Conservation (phyloP, 768 basidiomycete genomes). For the Hericium erinaceus region DNA sequence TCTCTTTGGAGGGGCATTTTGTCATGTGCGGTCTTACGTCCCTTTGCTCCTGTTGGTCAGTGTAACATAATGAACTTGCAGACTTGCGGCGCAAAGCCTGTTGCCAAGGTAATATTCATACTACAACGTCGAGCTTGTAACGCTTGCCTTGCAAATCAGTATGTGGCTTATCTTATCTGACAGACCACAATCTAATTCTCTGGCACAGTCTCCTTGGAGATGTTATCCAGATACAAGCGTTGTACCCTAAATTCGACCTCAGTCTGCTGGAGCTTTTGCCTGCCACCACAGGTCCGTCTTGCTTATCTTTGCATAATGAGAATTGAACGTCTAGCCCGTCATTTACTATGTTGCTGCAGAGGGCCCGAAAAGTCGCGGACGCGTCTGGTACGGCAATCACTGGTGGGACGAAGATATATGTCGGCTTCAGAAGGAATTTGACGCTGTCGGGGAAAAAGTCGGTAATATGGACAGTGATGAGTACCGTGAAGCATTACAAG, state of each 20-base stretch:
- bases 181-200: no score
- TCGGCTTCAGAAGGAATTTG: not conserved
- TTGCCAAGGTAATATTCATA: slow-evolving; percentile 5
- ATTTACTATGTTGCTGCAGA: not conserved
- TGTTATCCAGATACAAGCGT: not conserved
- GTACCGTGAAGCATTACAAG: not conserved
- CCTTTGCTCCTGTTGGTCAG: no score
- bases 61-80: not conserved
- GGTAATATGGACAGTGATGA: not conserved
- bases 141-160: slow-evolving; percentile 6
- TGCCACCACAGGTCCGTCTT: not conserved
- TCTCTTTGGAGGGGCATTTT: slow-evolving; percentile 8
- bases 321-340: no score
- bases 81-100: slow-evolving; percentile 9
- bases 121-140: slow-evolving; percentile 11
- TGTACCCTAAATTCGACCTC: not conserved
- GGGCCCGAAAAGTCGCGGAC: not conserved
- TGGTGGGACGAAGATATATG: not conserved
- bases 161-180: not conserved
- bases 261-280: not conserved
- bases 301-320: no score
- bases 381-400: not conserved
- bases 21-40: slow-evolving; percentile 1
- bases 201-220: no score
- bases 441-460: not conserved